phyloP scores from a whole-genome alignment of 192 early-diverging fungal species.

The Backusella tuberculispora region DNA sequence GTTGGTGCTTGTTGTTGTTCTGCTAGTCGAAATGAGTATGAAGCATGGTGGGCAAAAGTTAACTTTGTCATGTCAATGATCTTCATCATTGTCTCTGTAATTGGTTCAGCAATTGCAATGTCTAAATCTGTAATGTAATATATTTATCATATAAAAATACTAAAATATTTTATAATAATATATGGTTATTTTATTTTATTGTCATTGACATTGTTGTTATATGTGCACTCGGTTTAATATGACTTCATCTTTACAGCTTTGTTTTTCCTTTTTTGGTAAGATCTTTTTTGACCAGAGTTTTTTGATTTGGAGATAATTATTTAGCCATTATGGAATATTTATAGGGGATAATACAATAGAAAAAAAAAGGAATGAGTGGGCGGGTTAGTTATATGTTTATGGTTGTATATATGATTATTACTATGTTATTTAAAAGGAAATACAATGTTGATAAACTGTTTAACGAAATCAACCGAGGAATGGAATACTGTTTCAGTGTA shows the following conservation, averaged over 20 bases:
- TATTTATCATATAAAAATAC: background rate
- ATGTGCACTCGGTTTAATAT: background rate
- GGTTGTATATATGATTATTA: background rate
- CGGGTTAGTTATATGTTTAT: background rate
- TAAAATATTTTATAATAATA: background rate
- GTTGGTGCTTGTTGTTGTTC: conserved; percentile 32
- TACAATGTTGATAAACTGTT: too few species aligned
- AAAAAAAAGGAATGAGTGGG: background rate
- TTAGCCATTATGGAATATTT: too few species aligned
- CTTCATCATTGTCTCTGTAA: conserved; percentile 12
- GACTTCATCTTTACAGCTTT: conserved; percentile 13
- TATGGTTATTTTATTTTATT: background rate
- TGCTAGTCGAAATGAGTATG: conserved; percentile 31
- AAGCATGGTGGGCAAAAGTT: conserved; percentile 28
- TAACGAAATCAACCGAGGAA: conserved; percentile 8
- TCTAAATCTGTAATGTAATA: conserved; percentile 2
- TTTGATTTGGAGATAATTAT: background rate
- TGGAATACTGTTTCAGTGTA: conserved; percentile 1
- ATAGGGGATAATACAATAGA: background rate
- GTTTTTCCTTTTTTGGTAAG: background rate
- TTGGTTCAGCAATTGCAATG: background rate
- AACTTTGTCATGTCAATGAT: conserved; percentile 26
- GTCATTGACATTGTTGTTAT: background rate
- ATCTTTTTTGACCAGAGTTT: background rate
- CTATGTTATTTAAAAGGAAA: background rate